Base-by-base conservation (phyloP, 2,329 filamentous ascomycete genomes). In the Colletotrichum simmondsii region DNA sequence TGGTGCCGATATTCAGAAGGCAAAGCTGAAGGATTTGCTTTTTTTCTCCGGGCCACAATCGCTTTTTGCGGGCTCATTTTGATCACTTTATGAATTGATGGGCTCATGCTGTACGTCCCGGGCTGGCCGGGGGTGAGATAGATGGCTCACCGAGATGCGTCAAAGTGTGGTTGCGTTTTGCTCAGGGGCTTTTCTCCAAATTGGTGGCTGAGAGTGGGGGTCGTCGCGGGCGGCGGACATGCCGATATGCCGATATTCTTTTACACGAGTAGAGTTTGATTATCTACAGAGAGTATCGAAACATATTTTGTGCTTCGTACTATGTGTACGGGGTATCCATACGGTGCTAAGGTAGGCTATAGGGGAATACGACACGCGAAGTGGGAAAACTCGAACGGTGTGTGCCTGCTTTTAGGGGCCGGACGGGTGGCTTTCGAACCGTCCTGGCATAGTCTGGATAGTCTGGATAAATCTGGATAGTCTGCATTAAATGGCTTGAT, bases 181-280 rank as follows among this genome's bases (percentile, higher is more conserved):
- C 16, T 22, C 22, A 54, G 16, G 58, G 30, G 28, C 22, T 56
- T 24, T 49, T 69, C 24, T 54, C 54, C 68, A 46, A 53, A n/a
- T 64, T 54, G 54, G 28, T 26, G 56, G 28, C 28, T 32, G 37
- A 35, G 24, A 57, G 66, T 71, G 68, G 63, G 35, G 54, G 49
- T 53, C 53, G n/a, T 28, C 26, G 53, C 53, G 32, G 32, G 26
- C 42, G 62, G 24, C 56, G 68, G 68, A 46, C 54, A 66, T 62
- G 64, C 64, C 64, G 68, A 52, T 62, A 68, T 49, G 57, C 49
- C 64, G 57, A 71, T 71, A 71, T 71, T 37, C 49, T 46, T 67
- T 57, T 67, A 66, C 46, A 49, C 19, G 37, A 28, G 16, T n/a
- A 54, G 12, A 11, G 10, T 16, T 32, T 24, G 11, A 3, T 46